Base-by-base conservation (phyloP, 164 flowering plant genomes). In the Echeveria elegans region DNA sequence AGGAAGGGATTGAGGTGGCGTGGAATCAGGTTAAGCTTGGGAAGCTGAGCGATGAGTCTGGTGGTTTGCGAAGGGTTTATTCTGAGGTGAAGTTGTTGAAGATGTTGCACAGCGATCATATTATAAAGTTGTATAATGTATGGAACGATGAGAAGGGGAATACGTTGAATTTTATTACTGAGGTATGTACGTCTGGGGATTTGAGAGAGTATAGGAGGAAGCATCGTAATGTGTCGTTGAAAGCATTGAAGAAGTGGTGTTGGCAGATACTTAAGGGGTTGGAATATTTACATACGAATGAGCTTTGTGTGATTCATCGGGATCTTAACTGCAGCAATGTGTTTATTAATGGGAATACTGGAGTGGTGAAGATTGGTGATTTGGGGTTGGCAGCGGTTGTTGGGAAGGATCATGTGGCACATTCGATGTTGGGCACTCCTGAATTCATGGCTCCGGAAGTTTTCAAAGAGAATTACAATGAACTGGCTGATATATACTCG, bases 1-100 rank as follows among this genome's bases (percentile, higher is more conserved):
- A 82, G 64, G 93, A 89, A 74, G 96, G 91, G 4, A 83, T 75
- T 68, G 96, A 88, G 62, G 91, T 89, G 26, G 96, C 96, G 0
- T 89, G 96, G 96, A 86, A 85, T 70, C 88, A 86, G 34, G 90
- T 88, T 2, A 48, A 63, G 21, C 73, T 88, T 37, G 64, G 76
- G 50, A 78, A 75, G 21, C 86, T 85, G 67, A 53, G 66, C 32
- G 72, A 78, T 5, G 87, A 84, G 69, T 72, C 74, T 1, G 56
- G 68, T 12, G 66, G 77, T 56, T 71, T 86, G 24, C 71, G 76
- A 9, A 70, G 88, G 14, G 77, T 88, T 31, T 63, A 70, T 59
- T 73, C 82, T 0, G 90, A 88, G 69, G 81, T 84, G 24, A 38
- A 72, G 26, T 65, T 88, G 48, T 75, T 84, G 68, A 67, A 76